Percentiles rank a stretch among this genome's conserved stretches.
Conservation (phyloP, 768 basidiomycete genomes). For the Galerina sulciceps region DNA sequence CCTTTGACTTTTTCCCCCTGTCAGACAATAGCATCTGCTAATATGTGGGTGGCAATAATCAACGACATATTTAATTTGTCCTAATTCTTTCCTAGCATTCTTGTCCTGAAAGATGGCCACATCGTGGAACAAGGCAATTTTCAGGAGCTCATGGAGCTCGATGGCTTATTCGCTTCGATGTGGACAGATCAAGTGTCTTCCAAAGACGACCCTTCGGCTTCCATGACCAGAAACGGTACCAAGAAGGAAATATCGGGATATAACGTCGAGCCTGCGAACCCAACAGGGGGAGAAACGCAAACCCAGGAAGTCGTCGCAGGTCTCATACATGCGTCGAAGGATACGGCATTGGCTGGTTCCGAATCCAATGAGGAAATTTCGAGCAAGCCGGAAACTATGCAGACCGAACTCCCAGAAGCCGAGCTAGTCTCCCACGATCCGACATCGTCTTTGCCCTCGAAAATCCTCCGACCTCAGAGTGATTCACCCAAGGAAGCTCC, state of each 20-base stretch:
- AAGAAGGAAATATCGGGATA: slow-evolving; percentile 52
- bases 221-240: slow-evolving; percentile 34
- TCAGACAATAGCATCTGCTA: slow-evolving; percentile 61
- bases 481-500: background rate
- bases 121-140: slow-evolving; percentile 85
- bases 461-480: too few species aligned
- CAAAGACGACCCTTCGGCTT: slow-evolving; percentile 53
- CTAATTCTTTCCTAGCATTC: slow-evolving; percentile 56
- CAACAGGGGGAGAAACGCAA: background rate
- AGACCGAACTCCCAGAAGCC: background rate
- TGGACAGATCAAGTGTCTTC: slow-evolving; percentile 86
- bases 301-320: background rate
- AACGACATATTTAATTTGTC: background rate
- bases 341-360: background rate
- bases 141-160: slow-evolving; percentile 71
- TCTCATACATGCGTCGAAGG: background rate
- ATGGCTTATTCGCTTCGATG: slow-evolving; percentile 82
- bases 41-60: slow-evolving; percentile 49
- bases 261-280: slow-evolving; percentile 38
- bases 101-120: slow-evolving; percentile 90
- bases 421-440: too few species aligned
- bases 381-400: background rate
- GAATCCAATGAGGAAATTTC: background rate
- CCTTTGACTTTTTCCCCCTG: slow-evolving; percentile 18
- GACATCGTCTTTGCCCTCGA: too few species aligned